Percentiles rank a stretch among this genome's conserved stretches.
These are phyloP conservation scores for Hygrocybe punicea DNA, from an alignment of 768 basidiomycete species.

Conservation along the genomic window DNA sequence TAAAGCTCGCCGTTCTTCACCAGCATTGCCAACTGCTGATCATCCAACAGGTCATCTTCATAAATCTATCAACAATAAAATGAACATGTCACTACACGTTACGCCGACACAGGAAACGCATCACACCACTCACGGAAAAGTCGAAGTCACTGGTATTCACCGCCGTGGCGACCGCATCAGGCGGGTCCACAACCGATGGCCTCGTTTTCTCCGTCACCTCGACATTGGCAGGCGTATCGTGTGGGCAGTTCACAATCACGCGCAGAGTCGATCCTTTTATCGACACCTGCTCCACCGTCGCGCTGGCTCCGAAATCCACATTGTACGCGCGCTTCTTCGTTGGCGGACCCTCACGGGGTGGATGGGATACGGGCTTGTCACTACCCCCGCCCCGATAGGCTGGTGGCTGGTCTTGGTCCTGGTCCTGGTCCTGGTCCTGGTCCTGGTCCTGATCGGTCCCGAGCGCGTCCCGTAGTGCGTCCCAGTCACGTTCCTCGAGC, in stretches of 20 bases:
- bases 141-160: not conserved
- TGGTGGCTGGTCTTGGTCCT: too few relatives aligned
- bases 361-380: not conserved
- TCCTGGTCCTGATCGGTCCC: too few relatives aligned
- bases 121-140: not conserved
- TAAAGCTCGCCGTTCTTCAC: too few relatives aligned
- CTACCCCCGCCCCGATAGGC: not conserved
- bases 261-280: not conserved
- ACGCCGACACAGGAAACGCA: not conserved
- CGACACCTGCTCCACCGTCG: not conserved
- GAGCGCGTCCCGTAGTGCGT: not conserved
- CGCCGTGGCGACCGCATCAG: not conserved
- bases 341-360: not conserved
- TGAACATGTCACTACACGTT: not conserved
- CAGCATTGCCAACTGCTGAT: not conserved
- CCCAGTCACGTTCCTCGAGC: conserved; percentile 61
- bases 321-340: not conserved
- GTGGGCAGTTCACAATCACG: not conserved
- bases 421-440: too few relatives aligned
- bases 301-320: not conserved
- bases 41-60: not conserved
- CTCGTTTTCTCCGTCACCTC: not conserved
- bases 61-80: not conserved
- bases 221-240: not conserved
- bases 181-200: not conserved